phyloP scores from a whole-genome alignment of 768 basidiomycete species.

The Sarcomyxa edulis region DNA sequence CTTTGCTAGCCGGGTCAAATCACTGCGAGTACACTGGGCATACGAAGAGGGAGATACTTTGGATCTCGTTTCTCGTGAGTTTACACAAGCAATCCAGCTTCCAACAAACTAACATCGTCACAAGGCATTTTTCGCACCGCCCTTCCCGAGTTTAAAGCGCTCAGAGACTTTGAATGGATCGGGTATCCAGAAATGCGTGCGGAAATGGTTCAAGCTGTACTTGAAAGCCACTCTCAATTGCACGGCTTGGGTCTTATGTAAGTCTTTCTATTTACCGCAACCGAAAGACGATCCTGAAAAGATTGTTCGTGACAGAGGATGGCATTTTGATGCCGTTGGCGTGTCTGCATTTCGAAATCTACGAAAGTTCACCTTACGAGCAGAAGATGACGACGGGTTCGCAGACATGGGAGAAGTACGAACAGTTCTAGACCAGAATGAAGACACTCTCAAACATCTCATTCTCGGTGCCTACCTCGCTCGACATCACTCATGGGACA shows the following conservation, averaged over 20 bases:
- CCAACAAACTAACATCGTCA: not conserved
- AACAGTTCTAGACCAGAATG: conserved; percentile 57
- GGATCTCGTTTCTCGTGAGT: conserved; percentile 52
- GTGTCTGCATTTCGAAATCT: conserved; percentile 58
- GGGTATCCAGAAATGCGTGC: conserved; percentile 66
- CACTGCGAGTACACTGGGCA: conserved; percentile 61
- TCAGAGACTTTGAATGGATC: conserved; percentile 71
- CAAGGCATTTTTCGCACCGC: conserved; percentile 58
- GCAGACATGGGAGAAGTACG: conserved; percentile 68
- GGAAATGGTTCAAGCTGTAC: conserved; percentile 59
- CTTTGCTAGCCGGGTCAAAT: conserved; percentile 56
- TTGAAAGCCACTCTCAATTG: conserved; percentile 48
- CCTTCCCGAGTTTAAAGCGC: conserved; percentile 55
- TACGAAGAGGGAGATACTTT: conserved; percentile 67
- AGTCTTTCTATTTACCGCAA: conserved; percentile 9
- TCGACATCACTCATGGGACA: conserved; percentile 63
- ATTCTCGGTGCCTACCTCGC: conserved; percentile 66
- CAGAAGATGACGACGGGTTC: conserved; percentile 67
- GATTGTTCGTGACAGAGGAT: conserved; percentile 41
- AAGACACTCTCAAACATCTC: conserved; percentile 51
- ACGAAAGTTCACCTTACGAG: conserved; percentile 61
- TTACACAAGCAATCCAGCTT: not conserved
- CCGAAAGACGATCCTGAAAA: not conserved
- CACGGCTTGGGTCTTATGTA: conserved; percentile 57
- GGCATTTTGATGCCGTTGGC: conserved; percentile 71